Percentiles rank a stretch among this genome's conserved stretches.
These are phyloP conservation scores for Suillus lakei DNA, from an alignment of 768 basidiomycete genomes.

Conservation along the genomic window DNA sequence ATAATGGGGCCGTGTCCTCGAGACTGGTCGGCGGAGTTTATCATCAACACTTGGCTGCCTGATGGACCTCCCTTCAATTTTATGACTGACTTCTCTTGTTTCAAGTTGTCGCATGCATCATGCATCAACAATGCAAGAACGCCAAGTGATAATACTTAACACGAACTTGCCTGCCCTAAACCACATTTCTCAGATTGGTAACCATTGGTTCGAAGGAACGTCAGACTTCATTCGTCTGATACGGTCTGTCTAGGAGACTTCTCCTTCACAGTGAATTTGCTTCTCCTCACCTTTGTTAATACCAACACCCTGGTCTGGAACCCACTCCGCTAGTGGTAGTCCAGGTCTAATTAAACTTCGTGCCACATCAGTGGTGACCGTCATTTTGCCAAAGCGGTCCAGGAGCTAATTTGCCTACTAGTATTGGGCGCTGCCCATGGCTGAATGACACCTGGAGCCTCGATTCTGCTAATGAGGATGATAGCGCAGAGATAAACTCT, in stretches of 20 bases:
- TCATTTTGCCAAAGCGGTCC: too few relatives aligned
- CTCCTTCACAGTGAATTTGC: neutral
- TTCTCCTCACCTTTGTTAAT: neutral
- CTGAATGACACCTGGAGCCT: too few relatives aligned
- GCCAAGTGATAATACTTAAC: neutral
- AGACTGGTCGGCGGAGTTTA: neutral
- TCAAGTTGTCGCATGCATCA: neutral
- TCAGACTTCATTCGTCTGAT: too few relatives aligned
- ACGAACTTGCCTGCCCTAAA: conserved; percentile 1
- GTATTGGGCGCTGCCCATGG: too few relatives aligned
- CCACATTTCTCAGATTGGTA: too few relatives aligned
- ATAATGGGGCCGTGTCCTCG: neutral
- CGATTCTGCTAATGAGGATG: too few relatives aligned
- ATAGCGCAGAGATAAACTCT: neutral
- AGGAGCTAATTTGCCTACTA: too few relatives aligned
- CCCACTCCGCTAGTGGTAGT: neutral
- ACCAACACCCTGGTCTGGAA: neutral
- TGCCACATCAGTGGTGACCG: neutral
- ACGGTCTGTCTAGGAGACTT: neutral
- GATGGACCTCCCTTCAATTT: neutral
- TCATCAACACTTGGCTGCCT: neutral
- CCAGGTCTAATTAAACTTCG: neutral
- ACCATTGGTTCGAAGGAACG: too few relatives aligned
- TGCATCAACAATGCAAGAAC: too few relatives aligned
- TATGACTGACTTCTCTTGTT: neutral